Evolutionary conservation across 1,139 yeast genomes (phyloP), one percentile per base, ranked within the genome.

Genomic region (Blastobotrys elegans): DNA sequence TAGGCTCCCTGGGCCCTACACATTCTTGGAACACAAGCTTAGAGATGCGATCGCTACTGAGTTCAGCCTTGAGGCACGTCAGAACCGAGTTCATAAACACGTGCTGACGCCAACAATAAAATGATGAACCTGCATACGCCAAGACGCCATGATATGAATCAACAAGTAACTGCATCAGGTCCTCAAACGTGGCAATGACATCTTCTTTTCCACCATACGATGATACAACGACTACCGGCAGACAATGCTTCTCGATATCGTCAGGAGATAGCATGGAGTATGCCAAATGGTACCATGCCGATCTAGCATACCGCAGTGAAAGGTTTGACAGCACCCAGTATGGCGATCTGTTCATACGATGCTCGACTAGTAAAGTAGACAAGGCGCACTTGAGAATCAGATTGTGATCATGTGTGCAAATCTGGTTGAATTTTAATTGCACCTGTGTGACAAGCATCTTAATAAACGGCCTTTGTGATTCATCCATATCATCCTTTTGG

Each of bases 101-200:
- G 30, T 53, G 54, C 29, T 52, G 51, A 18, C 49, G 46, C 56
- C 56, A 54, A 14, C 48, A 46, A 21, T 18, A 36, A 30, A n/a
- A 43, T 18, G 41, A 29, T 8, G 6, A 6, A 3, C 11, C 4
- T 2, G 46, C 40, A 11, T 22, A 13, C 13, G 6, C 27, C 2
- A 14, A 21, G 7, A 43, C 16, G 37, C 35, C 29, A 37, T 43
- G 21, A 16, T 33, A 44, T 13, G 46, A 17, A 10, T 22, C 27
- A 7, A 26, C 17, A 1, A 46, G 26, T 11, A 37, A 16, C 10
- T 34, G 30, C 30, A 31, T 27, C 11, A 43, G 29, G 13, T 43
- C 46, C 10, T 21, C 21, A 8, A 46, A 40, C 20, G 43, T 49
- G 18, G 37, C 33, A 4, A 42, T n/a, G n/a, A n/a, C n/a, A n/a